Conservation (phyloP, 176 grass and related monocot genomes). For the Areca catechu region DNA sequence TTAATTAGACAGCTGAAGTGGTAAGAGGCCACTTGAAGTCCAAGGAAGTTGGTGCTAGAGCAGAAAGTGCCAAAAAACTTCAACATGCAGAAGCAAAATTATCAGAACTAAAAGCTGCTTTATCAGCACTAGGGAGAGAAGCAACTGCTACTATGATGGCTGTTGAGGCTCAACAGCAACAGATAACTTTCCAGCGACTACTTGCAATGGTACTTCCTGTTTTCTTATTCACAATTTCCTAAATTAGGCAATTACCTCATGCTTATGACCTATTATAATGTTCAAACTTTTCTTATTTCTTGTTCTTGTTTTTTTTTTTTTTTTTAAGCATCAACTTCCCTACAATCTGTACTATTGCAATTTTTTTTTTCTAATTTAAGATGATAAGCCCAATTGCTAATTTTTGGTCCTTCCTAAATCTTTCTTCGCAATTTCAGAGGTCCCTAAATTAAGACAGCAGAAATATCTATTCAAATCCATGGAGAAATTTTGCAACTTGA, state of each 20-base stretch:
- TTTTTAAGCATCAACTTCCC: too few species aligned
- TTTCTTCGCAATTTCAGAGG: too few species aligned
- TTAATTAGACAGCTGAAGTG: conserved; percentile 94
- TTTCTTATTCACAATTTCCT: conserved; percentile 6
- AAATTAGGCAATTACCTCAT: not conserved
- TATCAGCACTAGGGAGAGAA: conserved; percentile 84
- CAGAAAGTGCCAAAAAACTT: conserved; percentile 70
- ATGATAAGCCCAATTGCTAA: too few species aligned
- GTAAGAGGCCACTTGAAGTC: conserved; percentile 90
- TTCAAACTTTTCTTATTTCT: too few species aligned
- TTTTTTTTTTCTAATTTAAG: too few species aligned
- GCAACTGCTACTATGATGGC: conserved; percentile 92
- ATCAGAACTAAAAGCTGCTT: conserved; percentile 55
- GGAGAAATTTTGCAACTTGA: too few species aligned
- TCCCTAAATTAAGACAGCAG: too few species aligned
- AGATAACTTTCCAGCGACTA: conserved; percentile 65
- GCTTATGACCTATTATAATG: too few species aligned
- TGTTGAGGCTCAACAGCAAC: conserved; percentile 85
- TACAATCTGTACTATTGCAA: too few species aligned
- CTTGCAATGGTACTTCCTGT: conserved; percentile 58
- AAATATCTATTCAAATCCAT: too few species aligned
- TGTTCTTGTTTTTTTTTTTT: too few species aligned
- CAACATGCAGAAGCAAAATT: conserved; percentile 98
- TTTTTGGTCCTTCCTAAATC: too few species aligned
- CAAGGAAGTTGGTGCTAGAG: conserved; percentile 56